These are phyloP conservation scores for Fusarium bulbicola DNA, from an alignment of 2,329 filamentous ascomycete species.

Conservation along the genomic window DNA sequence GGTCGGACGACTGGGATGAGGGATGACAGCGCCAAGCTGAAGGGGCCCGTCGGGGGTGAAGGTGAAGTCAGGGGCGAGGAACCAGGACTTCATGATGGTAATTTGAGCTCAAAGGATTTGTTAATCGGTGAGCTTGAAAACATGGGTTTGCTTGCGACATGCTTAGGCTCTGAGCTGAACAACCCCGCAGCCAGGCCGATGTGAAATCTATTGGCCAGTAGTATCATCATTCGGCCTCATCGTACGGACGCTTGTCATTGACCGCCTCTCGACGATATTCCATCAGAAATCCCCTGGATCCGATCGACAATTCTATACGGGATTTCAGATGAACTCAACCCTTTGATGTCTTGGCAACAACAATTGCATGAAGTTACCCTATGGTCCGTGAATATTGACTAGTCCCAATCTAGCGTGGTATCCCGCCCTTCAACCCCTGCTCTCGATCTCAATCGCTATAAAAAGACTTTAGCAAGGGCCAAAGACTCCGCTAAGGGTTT, in stretches of 20 bases:
- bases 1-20: not conserved
- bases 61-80: not conserved
- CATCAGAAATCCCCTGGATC: accelerated
- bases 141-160: accelerated
- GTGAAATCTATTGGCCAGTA: accelerated
- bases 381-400: not conserved
- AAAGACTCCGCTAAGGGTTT: not conserved
- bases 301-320: not conserved
- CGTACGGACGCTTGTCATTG: accelerated
- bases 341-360: not conserved
- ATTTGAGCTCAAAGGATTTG: accelerated
- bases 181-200: accelerated
- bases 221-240: accelerated
- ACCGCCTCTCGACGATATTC: accelerated
- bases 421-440: not conserved
- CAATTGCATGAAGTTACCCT: not conserved
- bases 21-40: not conserved
- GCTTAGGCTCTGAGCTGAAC: accelerated
- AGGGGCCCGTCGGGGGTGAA: not conserved
- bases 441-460: not conserved
- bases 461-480: not conserved
- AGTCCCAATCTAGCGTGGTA: not conserved
- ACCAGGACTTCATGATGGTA: not conserved
- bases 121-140: accelerated
- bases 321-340: not conserved